A percentile compares a stretch with the other conserved stretches of the same genome.
phyloP scores from a whole-genome alignment of 768 basidiomycete genomes.

The Termitomyces sp. region DNA sequence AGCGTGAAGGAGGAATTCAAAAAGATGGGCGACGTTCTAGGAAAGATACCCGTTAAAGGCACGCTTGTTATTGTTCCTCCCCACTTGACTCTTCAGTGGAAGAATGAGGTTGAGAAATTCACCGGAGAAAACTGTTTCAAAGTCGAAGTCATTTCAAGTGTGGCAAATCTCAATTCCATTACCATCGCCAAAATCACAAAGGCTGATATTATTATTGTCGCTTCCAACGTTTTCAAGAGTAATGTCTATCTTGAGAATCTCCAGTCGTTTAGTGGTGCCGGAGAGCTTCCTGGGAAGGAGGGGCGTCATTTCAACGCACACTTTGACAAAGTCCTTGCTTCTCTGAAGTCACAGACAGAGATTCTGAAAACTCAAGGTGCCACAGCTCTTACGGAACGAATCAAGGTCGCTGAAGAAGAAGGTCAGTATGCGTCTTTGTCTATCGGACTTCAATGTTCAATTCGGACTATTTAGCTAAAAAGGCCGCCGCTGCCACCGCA shows the following conservation, averaged over 20 bases:
- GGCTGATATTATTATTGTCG: conserved; percentile 84
- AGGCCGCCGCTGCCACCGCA: conserved; percentile 39
- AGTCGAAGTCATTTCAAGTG: conserved; percentile 62
- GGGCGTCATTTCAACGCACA: conserved; percentile 90
- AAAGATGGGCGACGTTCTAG: conserved; percentile 40
- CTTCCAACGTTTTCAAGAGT: conserved; percentile 83
- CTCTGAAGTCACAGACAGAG: conserved; percentile 63
- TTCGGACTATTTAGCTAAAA: conserved; percentile 34
- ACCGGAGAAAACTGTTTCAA: conserved; percentile 50
- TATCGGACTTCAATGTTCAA: background rate
- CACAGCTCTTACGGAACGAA: conserved; percentile 53
- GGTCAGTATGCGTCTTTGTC: conserved; percentile 33
- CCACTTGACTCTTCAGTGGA: conserved; percentile 89
- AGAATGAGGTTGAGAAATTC: conserved; percentile 82
- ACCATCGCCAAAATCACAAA: conserved; percentile 72
- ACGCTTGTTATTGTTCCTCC: conserved; percentile 86
- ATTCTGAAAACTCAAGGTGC: conserved; percentile 63
- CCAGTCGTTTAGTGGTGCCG: conserved; percentile 61
- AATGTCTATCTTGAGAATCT: conserved; percentile 73
- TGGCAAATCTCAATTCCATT: conserved; percentile 62
- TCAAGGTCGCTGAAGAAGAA: conserved; percentile 55
- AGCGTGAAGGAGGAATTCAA: conserved; percentile 54
- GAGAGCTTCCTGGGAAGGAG: conserved; percentile 67
- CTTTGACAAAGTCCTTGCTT: conserved; percentile 54
- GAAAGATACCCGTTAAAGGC: conserved; percentile 75